Percentiles rank a stretch among this genome's conserved stretches.
phyloP scores from a whole-genome alignment of 2,329 filamentous ascomycete genomes.

The Penicillium sp. region DNA sequence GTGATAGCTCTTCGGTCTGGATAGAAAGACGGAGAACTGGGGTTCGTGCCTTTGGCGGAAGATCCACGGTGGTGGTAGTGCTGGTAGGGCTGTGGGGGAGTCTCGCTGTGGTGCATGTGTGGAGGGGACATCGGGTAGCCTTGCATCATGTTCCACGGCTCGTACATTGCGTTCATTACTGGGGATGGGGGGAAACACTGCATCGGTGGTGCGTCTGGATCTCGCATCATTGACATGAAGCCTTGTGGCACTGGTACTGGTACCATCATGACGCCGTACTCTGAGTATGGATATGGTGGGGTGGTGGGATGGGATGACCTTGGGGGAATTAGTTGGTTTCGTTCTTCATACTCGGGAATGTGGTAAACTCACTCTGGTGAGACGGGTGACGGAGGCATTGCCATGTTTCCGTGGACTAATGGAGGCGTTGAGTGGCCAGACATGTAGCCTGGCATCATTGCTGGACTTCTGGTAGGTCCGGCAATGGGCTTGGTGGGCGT shows the following conservation, averaged over 20 bases:
- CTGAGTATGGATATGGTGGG: conserved; percentile 23
- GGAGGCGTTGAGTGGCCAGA: conserved; percentile 35
- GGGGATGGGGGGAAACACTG: conserved; percentile 29
- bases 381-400: conserved; percentile 34
- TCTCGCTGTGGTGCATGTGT: not conserved
- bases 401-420: conserved; percentile 23
- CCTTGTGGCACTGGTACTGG: conserved; percentile 19
- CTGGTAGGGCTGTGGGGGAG: conserved; percentile 8
- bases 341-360: not conserved
- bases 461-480: conserved; percentile 40
- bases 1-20: conserved; percentile 21
- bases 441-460: conserved; percentile 26
- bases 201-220: conserved; percentile 15
- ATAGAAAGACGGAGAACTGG: conserved; percentile 2
- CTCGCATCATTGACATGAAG: conserved; percentile 29
- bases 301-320: conserved; percentile 22
- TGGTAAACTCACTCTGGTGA: conserved; percentile 34
- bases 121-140: conserved; percentile 26
- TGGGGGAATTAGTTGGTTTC: not conserved
- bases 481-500: conserved; percentile 42
- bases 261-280: conserved; percentile 25
- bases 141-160: conserved; percentile 28
- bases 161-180: conserved; percentile 24
- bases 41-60: conserved; percentile 7
- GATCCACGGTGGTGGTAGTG: not conserved